Conservation (phyloP, 2,329 filamentous ascomycete species). For the Lasiodiplodia sp. region DNA sequence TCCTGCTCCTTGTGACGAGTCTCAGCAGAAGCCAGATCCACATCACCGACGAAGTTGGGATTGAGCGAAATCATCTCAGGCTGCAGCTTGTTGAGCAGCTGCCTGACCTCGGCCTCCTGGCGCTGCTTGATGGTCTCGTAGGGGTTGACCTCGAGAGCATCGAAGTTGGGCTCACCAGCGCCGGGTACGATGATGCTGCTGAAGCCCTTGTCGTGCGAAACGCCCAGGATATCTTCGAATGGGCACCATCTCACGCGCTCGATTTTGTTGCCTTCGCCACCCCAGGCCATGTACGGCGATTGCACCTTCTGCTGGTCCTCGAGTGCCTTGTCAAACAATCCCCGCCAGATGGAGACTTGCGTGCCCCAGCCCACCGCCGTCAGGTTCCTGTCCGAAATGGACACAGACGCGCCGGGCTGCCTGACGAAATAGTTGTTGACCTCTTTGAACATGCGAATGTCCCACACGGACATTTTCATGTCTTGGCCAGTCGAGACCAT, state of each 20-base stretch:
- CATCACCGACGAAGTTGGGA: conserved; percentile 86
- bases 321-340: conserved; percentile 78
- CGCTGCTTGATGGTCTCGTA: conserved; percentile 94
- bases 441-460: conserved; percentile 91
- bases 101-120: conserved; percentile 89
- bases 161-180: conserved; percentile 96
- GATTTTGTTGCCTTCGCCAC: conserved; percentile 80
- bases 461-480: conserved; percentile 92
- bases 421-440: conserved; percentile 88
- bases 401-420: conserved; percentile 80
- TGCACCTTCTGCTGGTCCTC: conserved; percentile 72
- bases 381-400: conserved; percentile 87
- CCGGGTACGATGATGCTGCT: conserved; percentile 89
- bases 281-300: conserved; percentile 92
- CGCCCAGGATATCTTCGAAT: conserved; percentile 89
- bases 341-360: conserved; percentile 87
- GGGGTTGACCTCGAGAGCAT: conserved; percentile 88
- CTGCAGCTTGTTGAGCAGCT: conserved; percentile 89
- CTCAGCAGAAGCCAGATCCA: conserved; percentile 82
- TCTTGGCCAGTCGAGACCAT: conserved; percentile 96
- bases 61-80: conserved; percentile 97
- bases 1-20: conserved; percentile 82
- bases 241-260: conserved; percentile 91
- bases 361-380: conserved; percentile 93
- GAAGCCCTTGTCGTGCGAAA: conserved; percentile 86